Percentiles rank a stretch among this genome's conserved stretches.
These are phyloP conservation scores for Chaetomium globosum DNA, from an alignment of 2,329 filamentous ascomycete genomes.

Conservation along the genomic window DNA sequence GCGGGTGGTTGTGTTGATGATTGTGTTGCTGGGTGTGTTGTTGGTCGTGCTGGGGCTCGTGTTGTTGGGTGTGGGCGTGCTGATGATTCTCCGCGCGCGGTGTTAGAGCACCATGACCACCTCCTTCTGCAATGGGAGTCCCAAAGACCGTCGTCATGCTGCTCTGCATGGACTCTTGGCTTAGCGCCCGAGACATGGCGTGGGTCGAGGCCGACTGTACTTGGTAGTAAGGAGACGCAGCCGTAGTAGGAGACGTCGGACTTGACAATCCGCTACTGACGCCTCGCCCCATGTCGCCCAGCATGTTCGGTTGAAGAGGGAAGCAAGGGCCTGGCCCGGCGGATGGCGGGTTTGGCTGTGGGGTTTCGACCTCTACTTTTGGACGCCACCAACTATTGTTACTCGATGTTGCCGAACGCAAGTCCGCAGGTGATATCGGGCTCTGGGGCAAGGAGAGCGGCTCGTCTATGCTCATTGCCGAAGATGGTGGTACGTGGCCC, in stretches of 20 bases:
- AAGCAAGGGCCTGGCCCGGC: constrained; percentile 23
- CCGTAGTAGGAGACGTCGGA: constrained; percentile 28
- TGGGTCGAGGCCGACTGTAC: constrained; percentile 21
- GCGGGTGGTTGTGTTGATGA: neutral
- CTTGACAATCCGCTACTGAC: constrained; percentile 23
- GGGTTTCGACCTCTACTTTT: constrained; percentile 26
- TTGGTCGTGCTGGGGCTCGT: constrained; percentile 4
- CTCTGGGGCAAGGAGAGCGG: constrained; percentile 19
- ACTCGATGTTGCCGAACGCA: constrained; percentile 15
- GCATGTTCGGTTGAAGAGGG: constrained; percentile 26
- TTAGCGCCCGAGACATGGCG: constrained; percentile 31
- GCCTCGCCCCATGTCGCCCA: constrained; percentile 14
- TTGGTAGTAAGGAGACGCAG: constrained; percentile 28
- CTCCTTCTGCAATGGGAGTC: constrained; percentile 24
- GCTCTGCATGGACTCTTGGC: constrained; percentile 33
- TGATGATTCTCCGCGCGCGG: constrained; percentile 18
- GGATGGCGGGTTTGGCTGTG: constrained; percentile 24
- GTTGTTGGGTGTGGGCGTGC: constrained; percentile 6
- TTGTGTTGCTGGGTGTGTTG: constrained; percentile 6
- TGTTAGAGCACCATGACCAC: constrained; percentile 24
- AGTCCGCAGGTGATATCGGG: constrained; percentile 23
- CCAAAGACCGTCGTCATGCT: constrained; percentile 26
- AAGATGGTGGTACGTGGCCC: constrained; percentile 9
- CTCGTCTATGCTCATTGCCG: constrained; percentile 34
- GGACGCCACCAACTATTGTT: constrained; percentile 31